Conservation (phyloP, 768 basidiomycete species). For the Hericium alpestre region DNA sequence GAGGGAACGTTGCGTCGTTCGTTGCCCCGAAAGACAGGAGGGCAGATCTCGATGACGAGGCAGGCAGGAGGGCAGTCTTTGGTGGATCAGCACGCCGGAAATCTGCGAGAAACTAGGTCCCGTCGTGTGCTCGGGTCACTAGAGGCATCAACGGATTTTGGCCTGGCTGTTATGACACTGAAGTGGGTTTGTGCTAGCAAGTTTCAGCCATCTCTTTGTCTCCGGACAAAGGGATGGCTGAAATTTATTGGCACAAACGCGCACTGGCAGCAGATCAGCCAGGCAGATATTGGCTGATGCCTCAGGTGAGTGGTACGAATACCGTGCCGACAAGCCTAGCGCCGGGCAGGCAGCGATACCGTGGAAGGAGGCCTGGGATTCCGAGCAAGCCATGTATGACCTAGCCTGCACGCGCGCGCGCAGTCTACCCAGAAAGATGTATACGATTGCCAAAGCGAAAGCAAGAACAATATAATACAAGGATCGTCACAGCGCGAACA, state of each 20-base stretch:
- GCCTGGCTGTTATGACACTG: no score
- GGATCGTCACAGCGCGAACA: no score
- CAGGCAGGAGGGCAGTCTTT: neutral
- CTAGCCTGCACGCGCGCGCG: neutral
- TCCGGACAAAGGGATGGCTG: no score
- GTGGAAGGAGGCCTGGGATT: neutral
- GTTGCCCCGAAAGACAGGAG: neutral
- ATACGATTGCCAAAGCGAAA: no score
- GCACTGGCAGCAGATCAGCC: no score
- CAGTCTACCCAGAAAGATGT: neutral
- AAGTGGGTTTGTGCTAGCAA: no score
- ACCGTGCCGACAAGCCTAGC: slow-evolving; percentile 9
- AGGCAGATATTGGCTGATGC: no score
- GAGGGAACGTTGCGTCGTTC: neutral
- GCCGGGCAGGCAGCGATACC: slow-evolving; percentile 3
- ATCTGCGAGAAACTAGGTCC: slow-evolving; percentile 5
- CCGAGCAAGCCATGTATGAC: neutral
- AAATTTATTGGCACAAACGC: no score
- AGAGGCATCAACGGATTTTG: no score
- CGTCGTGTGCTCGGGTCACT: slow-evolving; percentile 2
- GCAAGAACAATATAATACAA: no score
- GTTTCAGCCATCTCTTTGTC: no score
- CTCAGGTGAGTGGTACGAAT: neutral
- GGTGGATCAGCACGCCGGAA: slow-evolving; percentile 5
- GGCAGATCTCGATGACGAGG: no score